Percentiles rank a stretch among this genome's conserved stretches.
phyloP scores from a whole-genome alignment of 2,329 filamentous ascomycete genomes.

The Niveomyces coronatus region DNA sequence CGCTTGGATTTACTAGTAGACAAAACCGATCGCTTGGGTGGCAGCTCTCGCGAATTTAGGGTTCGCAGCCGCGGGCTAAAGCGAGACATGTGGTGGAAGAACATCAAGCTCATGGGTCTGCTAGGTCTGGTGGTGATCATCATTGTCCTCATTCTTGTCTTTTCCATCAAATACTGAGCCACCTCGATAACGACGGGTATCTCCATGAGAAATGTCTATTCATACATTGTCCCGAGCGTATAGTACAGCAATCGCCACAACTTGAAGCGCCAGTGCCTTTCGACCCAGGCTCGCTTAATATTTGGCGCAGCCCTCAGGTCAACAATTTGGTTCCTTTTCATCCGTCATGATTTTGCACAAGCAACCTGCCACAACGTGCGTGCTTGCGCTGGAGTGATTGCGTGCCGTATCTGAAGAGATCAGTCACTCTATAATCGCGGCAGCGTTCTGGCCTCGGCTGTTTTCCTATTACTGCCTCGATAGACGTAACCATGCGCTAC shows the following conservation, averaged over 20 bases:
- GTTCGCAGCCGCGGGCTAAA: slow-evolving; percentile 78
- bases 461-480: slow-evolving; percentile 29
- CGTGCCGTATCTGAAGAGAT: neutral
- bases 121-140: slow-evolving; percentile 56
- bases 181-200: neutral
- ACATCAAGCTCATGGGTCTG: slow-evolving; percentile 85
- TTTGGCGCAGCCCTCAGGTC: too few relatives aligned
- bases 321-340: too few relatives aligned
- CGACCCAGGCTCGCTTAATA: too few relatives aligned
- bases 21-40: slow-evolving; percentile 88
- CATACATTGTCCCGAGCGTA: neutral
- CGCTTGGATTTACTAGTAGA: slow-evolving; percentile 88
- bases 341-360: too few relatives aligned
- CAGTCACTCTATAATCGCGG: slow-evolving; percentile 27
- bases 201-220: slow-evolving; percentile 3
- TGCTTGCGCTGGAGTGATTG: neutral
- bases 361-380: too few relatives aligned
- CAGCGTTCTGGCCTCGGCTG: slow-evolving; percentile 13
- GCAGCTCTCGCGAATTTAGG: slow-evolving; percentile 81
- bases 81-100: slow-evolving; percentile 99
- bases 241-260: too few relatives aligned
- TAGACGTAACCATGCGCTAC: slow-evolving; percentile 53
- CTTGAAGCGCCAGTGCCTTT: too few relatives aligned
- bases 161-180: slow-evolving; percentile 33
- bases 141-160: slow-evolving; percentile 45